Conservation (phyloP, 768 basidiomycete species). For the Mycena metata region DNA sequence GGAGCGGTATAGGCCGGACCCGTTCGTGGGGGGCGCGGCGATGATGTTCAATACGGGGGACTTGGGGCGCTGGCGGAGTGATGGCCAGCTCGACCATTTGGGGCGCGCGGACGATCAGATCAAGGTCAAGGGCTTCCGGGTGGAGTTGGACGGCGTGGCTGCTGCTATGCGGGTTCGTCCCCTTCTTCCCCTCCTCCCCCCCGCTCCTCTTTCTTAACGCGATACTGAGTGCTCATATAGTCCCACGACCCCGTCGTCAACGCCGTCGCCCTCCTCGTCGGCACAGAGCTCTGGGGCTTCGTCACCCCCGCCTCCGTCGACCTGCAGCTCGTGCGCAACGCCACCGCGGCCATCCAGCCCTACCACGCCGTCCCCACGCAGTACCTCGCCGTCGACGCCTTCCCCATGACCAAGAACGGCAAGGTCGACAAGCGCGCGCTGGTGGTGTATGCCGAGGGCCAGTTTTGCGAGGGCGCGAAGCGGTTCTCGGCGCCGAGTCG, state of each 20-base stretch:
- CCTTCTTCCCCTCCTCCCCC: not conserved
- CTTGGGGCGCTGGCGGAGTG: conserved; percentile 46
- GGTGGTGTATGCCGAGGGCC: conserved; percentile 39
- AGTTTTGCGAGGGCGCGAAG: conserved; percentile 32
- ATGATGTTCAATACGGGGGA: conserved; percentile 68
- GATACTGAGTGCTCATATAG: conserved; percentile 30
- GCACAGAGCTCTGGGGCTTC: conserved; percentile 62
- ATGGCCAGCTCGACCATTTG: conserved; percentile 48
- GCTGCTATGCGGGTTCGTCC: conserved; percentile 56
- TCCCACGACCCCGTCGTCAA: conserved; percentile 50
- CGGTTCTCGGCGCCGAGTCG: conserved; percentile 33
- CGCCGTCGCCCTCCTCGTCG: conserved; percentile 58
- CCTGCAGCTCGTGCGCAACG: conserved; percentile 48
- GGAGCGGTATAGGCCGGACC: conserved; percentile 58
- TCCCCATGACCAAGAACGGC: conserved; percentile 59
- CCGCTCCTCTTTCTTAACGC: too few species aligned
- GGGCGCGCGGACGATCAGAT: conserved; percentile 62
- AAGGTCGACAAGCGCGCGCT: conserved; percentile 56
- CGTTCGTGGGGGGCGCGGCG: conserved; percentile 51
- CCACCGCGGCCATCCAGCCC: conserved; percentile 56
- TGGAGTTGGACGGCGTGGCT: conserved; percentile 63
- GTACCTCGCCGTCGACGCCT: conserved; percentile 51
- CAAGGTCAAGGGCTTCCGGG: conserved; percentile 66
- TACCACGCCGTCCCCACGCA: conserved; percentile 64
- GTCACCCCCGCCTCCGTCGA: conserved; percentile 55